Evolutionary conservation across 1,139 yeast genomes (phyloP), one percentile per base, ranked within the genome.

Genomic region (Debaryomyces nepalensis): DNA sequence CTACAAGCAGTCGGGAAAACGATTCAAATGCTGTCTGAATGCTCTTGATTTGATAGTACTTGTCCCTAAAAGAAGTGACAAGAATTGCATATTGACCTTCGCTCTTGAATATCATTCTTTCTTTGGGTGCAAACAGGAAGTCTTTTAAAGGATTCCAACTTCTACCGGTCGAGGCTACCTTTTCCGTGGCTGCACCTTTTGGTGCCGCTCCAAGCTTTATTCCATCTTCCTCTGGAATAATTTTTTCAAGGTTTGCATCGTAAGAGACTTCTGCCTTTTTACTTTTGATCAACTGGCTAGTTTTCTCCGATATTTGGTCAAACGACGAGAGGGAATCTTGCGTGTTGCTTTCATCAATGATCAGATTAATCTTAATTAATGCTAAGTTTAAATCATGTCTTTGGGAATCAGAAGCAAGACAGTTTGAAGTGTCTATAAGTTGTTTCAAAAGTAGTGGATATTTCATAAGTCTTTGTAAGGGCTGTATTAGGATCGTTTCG

Each of bases 381-480:
- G 59, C 44, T 4, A 56, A 8, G 37, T 49, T 48, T 19, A 57
- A 41, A 3, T 48, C 48, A 20, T 42, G 44, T 20, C 35, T 35
- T n/a, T 37, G 42, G n/a, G 45, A 26, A 8, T 39, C 39, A 19
- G 39, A 34, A 16, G 33, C 31, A 11, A 33, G 21, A n/a, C 11
- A n/a, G 7, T 16, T 20, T 5, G 37, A 33, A 6, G 21, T 20
- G 39, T 52, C 58, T 31, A 40, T 45, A 10, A 57, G 44, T 16
- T 18, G 30, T 34, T 58, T 57, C 20, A 58, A 36, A 20, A 47
- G 44, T 14, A 37, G 14, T 2, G 61, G 61, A 40, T 54, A 56
- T 15, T 33, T 36, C n/a, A 40, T 31, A 10, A 56, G 22, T 24
- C 53, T 43, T 22, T 51, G 49, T 4, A 54, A 15, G 4, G 59